Conservation (phyloP, 768 basidiomycete genomes). For the Boletus subparvulus region DNA sequence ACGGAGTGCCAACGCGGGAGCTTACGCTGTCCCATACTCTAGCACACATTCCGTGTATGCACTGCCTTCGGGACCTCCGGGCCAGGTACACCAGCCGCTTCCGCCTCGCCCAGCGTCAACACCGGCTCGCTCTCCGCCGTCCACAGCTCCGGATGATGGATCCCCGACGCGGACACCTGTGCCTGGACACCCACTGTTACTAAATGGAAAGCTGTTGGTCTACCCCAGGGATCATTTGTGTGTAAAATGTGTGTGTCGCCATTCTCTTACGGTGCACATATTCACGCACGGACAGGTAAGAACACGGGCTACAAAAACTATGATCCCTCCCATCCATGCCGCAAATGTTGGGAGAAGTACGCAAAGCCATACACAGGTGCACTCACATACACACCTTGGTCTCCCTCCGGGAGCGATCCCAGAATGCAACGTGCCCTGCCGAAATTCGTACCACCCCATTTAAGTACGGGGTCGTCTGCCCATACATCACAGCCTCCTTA, state of each 20-base stretch:
- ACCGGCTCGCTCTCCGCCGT: conserved; percentile 11
- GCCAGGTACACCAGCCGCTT: not conserved
- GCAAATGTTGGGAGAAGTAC: conserved; percentile 74
- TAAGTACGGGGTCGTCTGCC: not conserved
- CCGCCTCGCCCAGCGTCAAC: conserved; percentile 12
- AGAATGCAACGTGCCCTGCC: conserved; percentile 33
- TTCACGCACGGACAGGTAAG: conserved; percentile 44
- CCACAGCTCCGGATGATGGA: conserved; percentile 45
- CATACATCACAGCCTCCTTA: not conserved
- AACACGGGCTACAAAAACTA: conserved; percentile 74
- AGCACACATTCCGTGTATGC: conserved; percentile 3
- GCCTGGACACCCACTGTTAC: conserved; percentile 67
- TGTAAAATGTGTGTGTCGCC: conserved; percentile 55
- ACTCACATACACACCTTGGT: conserved; percentile 51
- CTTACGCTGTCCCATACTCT: conserved; percentile 23
- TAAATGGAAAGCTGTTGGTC: conserved; percentile 59
- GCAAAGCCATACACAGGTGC: conserved; percentile 60
- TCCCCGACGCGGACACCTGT: conserved; percentile 62
- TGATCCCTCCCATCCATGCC: conserved; percentile 68
- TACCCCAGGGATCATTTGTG: conserved; percentile 68
- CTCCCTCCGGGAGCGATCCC: conserved; percentile 18
- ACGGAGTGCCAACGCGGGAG: conserved; percentile 16
- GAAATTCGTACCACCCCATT: conserved; percentile 23
- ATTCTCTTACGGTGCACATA: not conserved
- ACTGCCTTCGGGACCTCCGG: conserved; percentile 9